Conservation (phyloP, 768 basidiomycete genomes). For the Myochromella boudieri region DNA sequence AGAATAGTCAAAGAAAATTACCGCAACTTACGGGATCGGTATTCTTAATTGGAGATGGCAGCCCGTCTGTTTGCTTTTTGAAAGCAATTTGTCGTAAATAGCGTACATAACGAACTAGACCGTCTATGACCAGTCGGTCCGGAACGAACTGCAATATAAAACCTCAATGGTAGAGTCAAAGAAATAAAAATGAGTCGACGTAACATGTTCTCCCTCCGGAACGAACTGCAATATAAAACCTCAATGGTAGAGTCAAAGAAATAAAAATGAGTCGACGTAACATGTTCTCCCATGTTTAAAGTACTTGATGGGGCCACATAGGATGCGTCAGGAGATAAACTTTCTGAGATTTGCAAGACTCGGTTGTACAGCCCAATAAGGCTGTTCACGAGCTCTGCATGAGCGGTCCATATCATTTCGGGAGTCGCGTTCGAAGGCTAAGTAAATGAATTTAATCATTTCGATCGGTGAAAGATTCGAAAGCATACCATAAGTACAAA, state of each 20-base stretch:
- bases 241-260: too few relatives aligned
- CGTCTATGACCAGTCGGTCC: too few relatives aligned
- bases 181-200: too few relatives aligned
- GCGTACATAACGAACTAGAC: background rate
- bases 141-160: too few relatives aligned
- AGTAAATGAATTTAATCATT: background rate
- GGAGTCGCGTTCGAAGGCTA: constrained; percentile 5
- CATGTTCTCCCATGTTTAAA: too few relatives aligned
- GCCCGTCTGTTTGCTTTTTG: background rate
- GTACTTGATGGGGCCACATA: background rate
- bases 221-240: too few relatives aligned
- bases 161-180: too few relatives aligned
- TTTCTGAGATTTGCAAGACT: background rate
- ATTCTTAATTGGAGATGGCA: constrained; percentile 8
- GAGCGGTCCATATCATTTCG: constrained; percentile 2
- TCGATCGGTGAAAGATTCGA: background rate
- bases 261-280: too few relatives aligned
- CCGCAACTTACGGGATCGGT: background rate
- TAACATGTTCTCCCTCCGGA: too few relatives aligned
- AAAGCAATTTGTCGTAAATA: constrained; percentile 3
- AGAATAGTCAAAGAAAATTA: too few relatives aligned
- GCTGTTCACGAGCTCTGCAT: background rate
- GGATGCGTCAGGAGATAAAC: background rate
- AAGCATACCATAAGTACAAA: background rate
- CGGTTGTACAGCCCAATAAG: background rate